Conservation (phyloP, 2,329 filamentous ascomycete genomes). For the Xylaria sp. region DNA sequence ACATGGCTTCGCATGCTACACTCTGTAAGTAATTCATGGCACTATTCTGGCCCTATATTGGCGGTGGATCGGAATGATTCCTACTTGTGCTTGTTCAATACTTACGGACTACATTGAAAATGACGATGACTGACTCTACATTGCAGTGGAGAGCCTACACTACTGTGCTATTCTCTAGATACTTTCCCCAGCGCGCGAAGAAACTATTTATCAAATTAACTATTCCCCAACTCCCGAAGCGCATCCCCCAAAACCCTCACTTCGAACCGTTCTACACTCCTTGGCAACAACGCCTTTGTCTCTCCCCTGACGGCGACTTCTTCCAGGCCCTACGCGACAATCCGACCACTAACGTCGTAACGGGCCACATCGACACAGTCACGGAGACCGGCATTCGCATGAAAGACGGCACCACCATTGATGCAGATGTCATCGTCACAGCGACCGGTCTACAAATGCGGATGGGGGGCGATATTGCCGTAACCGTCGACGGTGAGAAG, state of each 20-base stretch:
- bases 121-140: background rate
- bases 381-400: constrained; percentile 58
- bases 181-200: constrained; percentile 59
- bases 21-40: constrained; percentile 2
- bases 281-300: constrained; percentile 76
- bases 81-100: background rate
- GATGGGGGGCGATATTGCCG: constrained; percentile 62
- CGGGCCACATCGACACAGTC: constrained; percentile 58
- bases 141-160: constrained; percentile 16
- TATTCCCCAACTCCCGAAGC: constrained; percentile 57
- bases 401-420: constrained; percentile 55
- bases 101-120: background rate
- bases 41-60: background rate
- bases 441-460: constrained; percentile 70
- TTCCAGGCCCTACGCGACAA: constrained; percentile 54
- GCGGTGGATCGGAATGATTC: background rate
- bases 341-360: constrained; percentile 52
- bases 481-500: constrained; percentile 61
- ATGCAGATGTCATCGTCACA: constrained; percentile 71
- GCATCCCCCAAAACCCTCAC: constrained; percentile 62
- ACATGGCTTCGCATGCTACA: constrained; percentile 28
- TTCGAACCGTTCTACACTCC: constrained; percentile 66
- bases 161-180: constrained; percentile 55
- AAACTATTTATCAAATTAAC: constrained; percentile 56
- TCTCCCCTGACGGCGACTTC: constrained; percentile 60